Conservation (phyloP, 345 rosid genomes). For the Lumnitzera racemosa region DNA sequence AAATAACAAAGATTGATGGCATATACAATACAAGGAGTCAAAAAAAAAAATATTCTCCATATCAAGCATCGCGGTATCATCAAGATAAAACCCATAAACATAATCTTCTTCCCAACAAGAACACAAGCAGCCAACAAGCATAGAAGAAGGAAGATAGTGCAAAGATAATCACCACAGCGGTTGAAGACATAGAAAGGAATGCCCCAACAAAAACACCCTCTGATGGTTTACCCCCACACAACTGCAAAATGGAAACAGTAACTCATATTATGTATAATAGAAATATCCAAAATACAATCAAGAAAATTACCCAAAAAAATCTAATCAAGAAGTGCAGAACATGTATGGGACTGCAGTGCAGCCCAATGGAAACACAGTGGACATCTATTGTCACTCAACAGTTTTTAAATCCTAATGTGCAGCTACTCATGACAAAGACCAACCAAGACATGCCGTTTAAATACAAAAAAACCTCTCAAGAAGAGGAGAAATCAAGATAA, state of each 20-base stretch:
- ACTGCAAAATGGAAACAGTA: constrained; percentile 41
- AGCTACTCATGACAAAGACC: too few species aligned
- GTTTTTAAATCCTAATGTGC: too few species aligned
- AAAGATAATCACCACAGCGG: constrained; percentile 70
- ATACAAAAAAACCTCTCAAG: too few species aligned
- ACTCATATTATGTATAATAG: constrained; percentile 14
- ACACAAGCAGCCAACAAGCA: not conserved
- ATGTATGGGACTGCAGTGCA: not conserved
- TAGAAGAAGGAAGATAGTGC: not conserved
- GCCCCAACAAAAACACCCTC: constrained; percentile 91
- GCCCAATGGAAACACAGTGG: too few species aligned
- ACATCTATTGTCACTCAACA: too few species aligned
- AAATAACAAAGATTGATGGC: too few species aligned
- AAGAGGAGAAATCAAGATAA: too few species aligned
- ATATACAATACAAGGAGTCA: too few species aligned
- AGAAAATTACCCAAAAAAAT: constrained; percentile 1
- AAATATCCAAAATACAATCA: not conserved
- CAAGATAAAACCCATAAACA: not conserved
- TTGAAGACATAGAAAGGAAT: constrained; percentile 89
- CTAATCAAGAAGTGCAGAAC: not conserved
- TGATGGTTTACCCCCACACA: constrained; percentile 84
- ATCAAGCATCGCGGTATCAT: not conserved
- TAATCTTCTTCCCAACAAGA: not conserved
- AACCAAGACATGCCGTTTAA: too few species aligned
- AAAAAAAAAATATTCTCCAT: too few species aligned